Conservation (phyloP, 2,329 filamentous ascomycete genomes). For the Clarireedia paspali region DNA sequence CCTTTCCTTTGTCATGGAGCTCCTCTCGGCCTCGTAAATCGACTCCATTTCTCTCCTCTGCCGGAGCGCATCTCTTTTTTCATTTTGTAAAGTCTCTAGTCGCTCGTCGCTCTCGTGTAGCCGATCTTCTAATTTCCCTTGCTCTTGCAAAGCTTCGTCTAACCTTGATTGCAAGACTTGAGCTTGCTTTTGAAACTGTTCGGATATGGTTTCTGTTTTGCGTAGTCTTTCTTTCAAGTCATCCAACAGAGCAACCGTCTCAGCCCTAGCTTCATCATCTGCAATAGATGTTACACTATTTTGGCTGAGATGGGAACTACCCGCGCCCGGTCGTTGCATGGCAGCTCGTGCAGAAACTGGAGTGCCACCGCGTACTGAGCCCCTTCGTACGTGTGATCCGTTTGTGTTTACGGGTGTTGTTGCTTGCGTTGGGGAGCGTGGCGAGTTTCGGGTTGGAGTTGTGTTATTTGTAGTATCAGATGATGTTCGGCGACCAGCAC, state of each 20-base stretch:
- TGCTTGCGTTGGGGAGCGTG: constrained; percentile 24
- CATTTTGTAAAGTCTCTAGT: constrained; percentile 71
- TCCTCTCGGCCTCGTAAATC: constrained; percentile 86
- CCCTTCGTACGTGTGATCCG: constrained; percentile 43
- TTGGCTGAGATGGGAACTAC: constrained; percentile 26
- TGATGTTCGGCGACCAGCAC: constrained; percentile 22
- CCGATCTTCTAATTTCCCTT: constrained; percentile 78
- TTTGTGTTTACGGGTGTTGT: constrained; percentile 21
- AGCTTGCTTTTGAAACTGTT: constrained; percentile 75
- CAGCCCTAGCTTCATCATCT: constrained; percentile 69
- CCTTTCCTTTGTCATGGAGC: constrained; percentile 82
- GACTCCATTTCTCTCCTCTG: constrained; percentile 87
- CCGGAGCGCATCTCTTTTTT: constrained; percentile 75
- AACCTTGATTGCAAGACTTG: constrained; percentile 79
- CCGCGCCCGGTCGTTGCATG: constrained; percentile 46
- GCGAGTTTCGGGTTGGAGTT: constrained; percentile 11
- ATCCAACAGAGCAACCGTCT: constrained; percentile 70
- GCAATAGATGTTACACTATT: constrained; percentile 35
- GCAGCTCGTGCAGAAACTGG: constrained; percentile 68
- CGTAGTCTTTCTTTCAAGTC: constrained; percentile 78
- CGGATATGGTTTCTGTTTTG: constrained; percentile 69
- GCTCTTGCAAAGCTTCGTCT: constrained; percentile 77
- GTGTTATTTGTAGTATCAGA: constrained; percentile 21
- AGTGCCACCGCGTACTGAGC: constrained; percentile 57
- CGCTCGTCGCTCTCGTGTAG: constrained; percentile 81